phyloP scores from a whole-genome alignment of 768 basidiomycete species.

The Phanerochaete carnosa region DNA sequence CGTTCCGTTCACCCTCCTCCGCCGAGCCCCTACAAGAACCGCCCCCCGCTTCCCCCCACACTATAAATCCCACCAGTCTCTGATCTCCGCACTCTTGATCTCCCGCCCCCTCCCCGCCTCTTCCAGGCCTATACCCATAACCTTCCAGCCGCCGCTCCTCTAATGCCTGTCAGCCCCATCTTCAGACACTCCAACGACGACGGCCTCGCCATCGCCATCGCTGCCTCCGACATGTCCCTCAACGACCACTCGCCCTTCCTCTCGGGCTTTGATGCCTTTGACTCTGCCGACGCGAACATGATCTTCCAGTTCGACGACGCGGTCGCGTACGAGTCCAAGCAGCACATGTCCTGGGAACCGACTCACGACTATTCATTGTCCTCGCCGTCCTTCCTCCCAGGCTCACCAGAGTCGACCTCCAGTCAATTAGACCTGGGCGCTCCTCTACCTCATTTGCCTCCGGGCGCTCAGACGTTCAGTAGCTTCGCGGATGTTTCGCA shows the following conservation, averaged over 20 bases:
- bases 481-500: slow-evolving; percentile 29
- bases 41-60: slow-evolving; percentile 15
- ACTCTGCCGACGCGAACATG: slow-evolving; percentile 43
- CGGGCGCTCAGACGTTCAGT: slow-evolving; percentile 33
- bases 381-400: slow-evolving; percentile 35
- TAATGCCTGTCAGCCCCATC: slow-evolving; percentile 42
- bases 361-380: slow-evolving; percentile 35
- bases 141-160: slow-evolving; percentile 11
- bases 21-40: slow-evolving; percentile 40
- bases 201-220: slow-evolving; percentile 22
- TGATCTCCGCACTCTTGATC: slow-evolving; percentile 17
- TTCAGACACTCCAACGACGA: slow-evolving; percentile 34
- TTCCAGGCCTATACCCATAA: slow-evolving; percentile 16
- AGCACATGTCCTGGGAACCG: slow-evolving; percentile 35
- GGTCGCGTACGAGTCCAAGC: slow-evolving; percentile 24
- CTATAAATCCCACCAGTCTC: slow-evolving; percentile 34
- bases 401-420: slow-evolving; percentile 37
- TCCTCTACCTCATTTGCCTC: slow-evolving; percentile 27
- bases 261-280: slow-evolving; percentile 27
- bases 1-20: slow-evolving; percentile 28
- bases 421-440: slow-evolving; percentile 40
- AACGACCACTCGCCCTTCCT: slow-evolving; percentile 26
- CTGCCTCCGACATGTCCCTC: slow-evolving; percentile 25
- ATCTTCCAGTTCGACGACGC: slow-evolving; percentile 61
- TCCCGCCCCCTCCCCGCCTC: slow-evolving; percentile 25